Conservation (phyloP, 106 monocot genomes). For the Posidonia australis region DNA sequence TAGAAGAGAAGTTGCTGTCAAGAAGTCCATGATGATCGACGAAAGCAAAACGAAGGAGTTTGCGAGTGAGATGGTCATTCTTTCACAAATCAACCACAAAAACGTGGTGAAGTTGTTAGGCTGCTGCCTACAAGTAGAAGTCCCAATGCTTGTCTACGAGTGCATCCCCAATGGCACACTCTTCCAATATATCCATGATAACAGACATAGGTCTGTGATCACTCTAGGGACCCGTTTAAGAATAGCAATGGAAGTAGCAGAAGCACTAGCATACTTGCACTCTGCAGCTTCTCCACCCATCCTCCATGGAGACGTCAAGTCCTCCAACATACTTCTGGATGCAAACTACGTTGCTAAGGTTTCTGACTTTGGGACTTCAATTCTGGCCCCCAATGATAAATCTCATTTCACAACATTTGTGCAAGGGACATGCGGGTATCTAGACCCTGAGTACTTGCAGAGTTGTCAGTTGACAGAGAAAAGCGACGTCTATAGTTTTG, state of each 20-base stretch:
- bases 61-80: constrained; percentile 15
- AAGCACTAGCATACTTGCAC: constrained; percentile 38
- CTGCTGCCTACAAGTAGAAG: constrained; percentile 23
- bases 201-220: neutral
- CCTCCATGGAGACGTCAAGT: constrained; percentile 42
- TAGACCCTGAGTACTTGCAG: constrained; percentile 41
- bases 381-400: constrained; percentile 13
- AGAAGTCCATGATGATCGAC: constrained; percentile 22
- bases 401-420: constrained; percentile 22
- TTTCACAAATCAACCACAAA: constrained; percentile 25
- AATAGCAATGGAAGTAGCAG: constrained; percentile 29
- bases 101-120: constrained; percentile 31
- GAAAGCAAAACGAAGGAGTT: constrained; percentile 21
- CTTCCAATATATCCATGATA: constrained; percentile 7
- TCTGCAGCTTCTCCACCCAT: constrained; percentile 23
- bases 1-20: constrained; percentile 17
- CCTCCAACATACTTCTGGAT: constrained; percentile 38
- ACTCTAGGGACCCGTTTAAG: constrained; percentile 15
- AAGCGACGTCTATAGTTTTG: constrained; percentile 43
- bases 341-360: constrained; percentile 27
- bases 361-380: constrained; percentile 32
- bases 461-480: constrained; percentile 25
- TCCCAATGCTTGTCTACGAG: constrained; percentile 26
- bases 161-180: constrained; percentile 17
- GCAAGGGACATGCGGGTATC: constrained; percentile 29